A percentile compares a stretch with the other conserved stretches of the same genome.
phyloP scores from a whole-genome alignment of 345 rosid species.

The Rhizophora apiculata region DNA sequence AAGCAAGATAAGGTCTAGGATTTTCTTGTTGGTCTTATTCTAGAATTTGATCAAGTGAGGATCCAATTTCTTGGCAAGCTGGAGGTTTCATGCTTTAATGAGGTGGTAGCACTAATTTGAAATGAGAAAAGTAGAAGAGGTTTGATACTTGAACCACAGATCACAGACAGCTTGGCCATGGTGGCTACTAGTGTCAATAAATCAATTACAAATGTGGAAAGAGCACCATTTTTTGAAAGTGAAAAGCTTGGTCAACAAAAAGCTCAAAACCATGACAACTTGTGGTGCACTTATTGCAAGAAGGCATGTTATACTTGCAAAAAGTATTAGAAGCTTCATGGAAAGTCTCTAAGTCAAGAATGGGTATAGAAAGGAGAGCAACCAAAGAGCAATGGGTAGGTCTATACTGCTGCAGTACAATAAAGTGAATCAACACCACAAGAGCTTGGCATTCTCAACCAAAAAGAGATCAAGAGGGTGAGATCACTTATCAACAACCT shows the following conservation, averaged over 20 bases:
- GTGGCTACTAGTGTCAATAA: too few species aligned
- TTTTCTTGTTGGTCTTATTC: background rate
- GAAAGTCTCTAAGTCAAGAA: background rate
- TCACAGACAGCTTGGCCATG: too few species aligned
- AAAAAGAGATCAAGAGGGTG: background rate
- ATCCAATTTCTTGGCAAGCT: background rate
- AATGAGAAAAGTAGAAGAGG: background rate
- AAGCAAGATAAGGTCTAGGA: background rate
- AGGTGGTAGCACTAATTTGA: background rate
- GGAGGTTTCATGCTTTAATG: background rate
- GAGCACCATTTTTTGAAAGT: background rate
- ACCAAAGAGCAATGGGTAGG: too few species aligned
- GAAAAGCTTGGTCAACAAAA: background rate
- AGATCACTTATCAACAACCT: background rate
- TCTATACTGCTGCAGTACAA: background rate
- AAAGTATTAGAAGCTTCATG: background rate
- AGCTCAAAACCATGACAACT: background rate
- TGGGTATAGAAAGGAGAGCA: background rate
- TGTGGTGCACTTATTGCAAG: background rate
- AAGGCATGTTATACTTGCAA: background rate
- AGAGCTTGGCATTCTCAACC: background rate
- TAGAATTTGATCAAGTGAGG: slow-evolving; percentile 5
- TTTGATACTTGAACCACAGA: too few species aligned
- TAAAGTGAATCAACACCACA: background rate
- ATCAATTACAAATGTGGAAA: too few species aligned